Conservation (phyloP, 2,329 filamentous ascomycete genomes). For the Triangularia setosa region DNA sequence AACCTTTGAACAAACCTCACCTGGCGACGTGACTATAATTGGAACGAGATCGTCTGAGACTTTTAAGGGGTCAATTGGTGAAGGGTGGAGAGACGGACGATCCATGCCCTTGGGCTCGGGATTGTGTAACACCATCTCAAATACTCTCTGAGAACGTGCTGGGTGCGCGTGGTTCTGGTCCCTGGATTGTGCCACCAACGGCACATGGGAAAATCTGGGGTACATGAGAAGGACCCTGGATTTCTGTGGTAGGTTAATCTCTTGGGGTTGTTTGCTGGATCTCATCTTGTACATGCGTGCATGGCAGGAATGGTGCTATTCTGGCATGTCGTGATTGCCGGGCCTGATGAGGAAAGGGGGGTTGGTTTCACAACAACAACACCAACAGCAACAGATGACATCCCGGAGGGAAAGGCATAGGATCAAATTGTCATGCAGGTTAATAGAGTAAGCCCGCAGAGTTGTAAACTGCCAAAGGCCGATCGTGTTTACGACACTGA, state of each 20-base stretch:
- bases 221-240: background rate
- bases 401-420: no score
- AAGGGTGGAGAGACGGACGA: background rate
- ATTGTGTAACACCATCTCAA: background rate
- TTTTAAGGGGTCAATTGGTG: background rate
- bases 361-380: no score
- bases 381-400: no score
- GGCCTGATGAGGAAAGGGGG: no score
- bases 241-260: background rate
- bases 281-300: background rate
- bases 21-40: no score
- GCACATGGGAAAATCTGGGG: background rate
- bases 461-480: no score
- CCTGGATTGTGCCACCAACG: background rate
- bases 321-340: no score
- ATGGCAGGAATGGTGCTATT: no score
- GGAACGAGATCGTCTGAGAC: background rate
- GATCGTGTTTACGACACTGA: no score
- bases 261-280: background rate
- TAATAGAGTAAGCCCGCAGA: no score
- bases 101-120: background rate
- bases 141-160: background rate
- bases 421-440: no score
- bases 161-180: background rate
- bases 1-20: background rate